Conservation (phyloP, 176 grass and related monocot genomes). For the Cenchrus purpureus region DNA sequence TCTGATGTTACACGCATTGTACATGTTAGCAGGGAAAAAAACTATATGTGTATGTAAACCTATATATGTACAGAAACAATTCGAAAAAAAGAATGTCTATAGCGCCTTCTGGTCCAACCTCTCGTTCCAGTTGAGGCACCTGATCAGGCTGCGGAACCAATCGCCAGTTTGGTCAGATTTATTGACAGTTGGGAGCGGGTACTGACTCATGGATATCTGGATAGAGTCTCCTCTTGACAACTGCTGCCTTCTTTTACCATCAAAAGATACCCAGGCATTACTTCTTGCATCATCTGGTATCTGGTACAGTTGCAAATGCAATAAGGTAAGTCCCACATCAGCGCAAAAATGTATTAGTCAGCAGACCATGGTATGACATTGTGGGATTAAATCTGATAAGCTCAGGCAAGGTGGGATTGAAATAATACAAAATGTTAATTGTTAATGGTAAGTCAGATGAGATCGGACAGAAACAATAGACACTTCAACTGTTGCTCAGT, state of each 20-base stretch:
- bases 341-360: conserved; percentile 24
- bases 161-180: conserved; percentile 94
- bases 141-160: conserved; percentile 92
- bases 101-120: conserved; percentile 90
- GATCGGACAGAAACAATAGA: not conserved
- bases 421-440: not conserved
- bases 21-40: not conserved
- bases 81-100: conserved; percentile 39
- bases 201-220: conserved; percentile 86
- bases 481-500: conserved; percentile 20
- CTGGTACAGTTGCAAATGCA: conserved; percentile 46
- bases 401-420: not conserved
- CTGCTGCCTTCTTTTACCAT: conserved; percentile 92
- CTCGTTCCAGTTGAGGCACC: conserved; percentile 99
- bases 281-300: conserved; percentile 89
- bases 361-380: not conserved
- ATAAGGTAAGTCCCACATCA: not conserved
- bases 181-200: conserved; percentile 95
- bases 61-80: conserved; percentile 30
- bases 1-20: conserved; percentile 8
- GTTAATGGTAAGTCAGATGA: not conserved
- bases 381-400: not conserved
- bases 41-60: conserved; percentile 38
- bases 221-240: conserved; percentile 88
- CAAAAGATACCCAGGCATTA: conserved; percentile 93